Base-by-base conservation (phyloP, 495 filamentous ascomycete genomes). In the Penicillium coffeae region DNA sequence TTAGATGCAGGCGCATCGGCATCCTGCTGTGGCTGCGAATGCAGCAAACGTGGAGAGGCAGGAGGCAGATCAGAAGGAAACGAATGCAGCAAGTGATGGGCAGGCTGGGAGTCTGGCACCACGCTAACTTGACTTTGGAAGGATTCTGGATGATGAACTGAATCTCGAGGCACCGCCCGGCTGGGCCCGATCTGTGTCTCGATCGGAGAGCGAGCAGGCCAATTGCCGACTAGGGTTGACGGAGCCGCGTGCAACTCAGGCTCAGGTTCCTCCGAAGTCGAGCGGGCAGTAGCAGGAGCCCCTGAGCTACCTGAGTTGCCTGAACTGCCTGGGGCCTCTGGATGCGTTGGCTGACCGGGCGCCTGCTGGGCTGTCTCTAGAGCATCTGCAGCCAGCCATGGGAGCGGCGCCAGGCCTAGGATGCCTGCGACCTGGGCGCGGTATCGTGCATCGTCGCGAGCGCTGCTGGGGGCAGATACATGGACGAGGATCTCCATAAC, bases 401-500 rank as follows among this genome's bases (percentile, higher is more conserved):
- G 59, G 16, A 67, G 64, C 54, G 51, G 38, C 14, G 73, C 60
- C 43, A 81, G 67, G 39, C 73, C 62, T 4, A 86, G 49, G 48
- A 86, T 86, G 10, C 79, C 82, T 12, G 66, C 60, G 15, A 83
- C 81, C 34, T 87, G 72, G 14, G 73, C 74, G 20, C 84, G 70
- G 62, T 90, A 88, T 48, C 66, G 62, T 3, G 71, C 70, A 64
- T 90, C 87, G 51, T 89, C 83, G 35, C 55, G 57, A 21, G 62
- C 73, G 41, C 64, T 70, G 60, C 82, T 81, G 41, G 86, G 80
- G 22, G 84, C 86, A 25, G 79, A 71, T 55, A 84, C 74, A 63
- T 89, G 86, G 16, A 88, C 79, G 40, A 89, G 72, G 38, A 89
- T 82, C 68, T 89, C 84, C 38, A 52, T 50, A 2, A 9, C 21